Percentiles rank a stretch among this genome's conserved stretches.
Conservation (phyloP, 768 basidiomycete species). For the Tricholoma terreum region DNA sequence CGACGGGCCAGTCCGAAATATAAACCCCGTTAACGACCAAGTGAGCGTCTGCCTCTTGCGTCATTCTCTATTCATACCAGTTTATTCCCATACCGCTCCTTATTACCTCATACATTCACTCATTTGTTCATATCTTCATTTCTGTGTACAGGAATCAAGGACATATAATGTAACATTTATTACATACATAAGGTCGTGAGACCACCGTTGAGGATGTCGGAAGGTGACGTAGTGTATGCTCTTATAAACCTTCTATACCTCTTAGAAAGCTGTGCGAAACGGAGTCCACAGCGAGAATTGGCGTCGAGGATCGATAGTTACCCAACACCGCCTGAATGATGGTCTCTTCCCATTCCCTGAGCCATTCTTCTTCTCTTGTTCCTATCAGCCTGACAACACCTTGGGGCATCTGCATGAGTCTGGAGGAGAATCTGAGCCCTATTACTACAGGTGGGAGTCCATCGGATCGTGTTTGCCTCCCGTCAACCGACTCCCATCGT, state of each 20-base stretch:
- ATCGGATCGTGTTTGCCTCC: slow-evolving; percentile 3
- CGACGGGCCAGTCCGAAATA: neutral
- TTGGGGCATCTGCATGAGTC: slow-evolving; percentile 28
- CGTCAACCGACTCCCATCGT: slow-evolving; percentile 33
- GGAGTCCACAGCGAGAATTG: slow-evolving; percentile 18
- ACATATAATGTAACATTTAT: neutral
- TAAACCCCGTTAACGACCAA: slow-evolving; percentile 2
- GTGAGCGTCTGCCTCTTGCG: neutral
- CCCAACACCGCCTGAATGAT: slow-evolving; percentile 58
- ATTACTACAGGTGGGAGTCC: slow-evolving; percentile 2
- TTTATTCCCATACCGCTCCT: neutral
- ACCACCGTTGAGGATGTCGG: too few species aligned
- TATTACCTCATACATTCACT: neutral
- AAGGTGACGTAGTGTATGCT: neutral
- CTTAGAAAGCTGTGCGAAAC: neutral
- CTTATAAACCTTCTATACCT: neutral
- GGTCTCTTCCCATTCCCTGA: slow-evolving; percentile 68
- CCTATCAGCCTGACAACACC: slow-evolving; percentile 50
- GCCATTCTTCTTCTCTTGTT: slow-evolving; percentile 74
- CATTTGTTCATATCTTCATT: neutral
- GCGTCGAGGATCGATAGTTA: slow-evolving; percentile 40
- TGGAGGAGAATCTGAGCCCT: slow-evolving; percentile 10
- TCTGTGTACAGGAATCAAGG: neutral
- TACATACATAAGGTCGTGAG: neutral
- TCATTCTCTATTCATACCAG: neutral